Conservation (phyloP, 768 basidiomycete species). For the Panus rudis region DNA sequence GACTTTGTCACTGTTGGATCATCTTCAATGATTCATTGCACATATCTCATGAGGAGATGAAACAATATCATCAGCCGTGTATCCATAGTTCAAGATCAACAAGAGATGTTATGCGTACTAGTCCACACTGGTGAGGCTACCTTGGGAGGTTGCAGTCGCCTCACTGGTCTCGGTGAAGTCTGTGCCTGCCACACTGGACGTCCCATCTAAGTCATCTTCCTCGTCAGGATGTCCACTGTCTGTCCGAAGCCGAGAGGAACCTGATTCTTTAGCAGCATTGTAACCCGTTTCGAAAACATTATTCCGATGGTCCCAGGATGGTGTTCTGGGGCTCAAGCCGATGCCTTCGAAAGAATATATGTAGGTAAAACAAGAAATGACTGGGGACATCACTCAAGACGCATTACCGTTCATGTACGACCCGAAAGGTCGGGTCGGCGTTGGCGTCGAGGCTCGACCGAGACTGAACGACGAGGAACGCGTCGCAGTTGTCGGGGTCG, state of each 20-base stretch:
- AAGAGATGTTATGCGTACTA: constrained; percentile 10
- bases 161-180: constrained; percentile 31
- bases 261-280: constrained; percentile 1
- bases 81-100: too few species aligned
- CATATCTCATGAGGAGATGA: background rate
- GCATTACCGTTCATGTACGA: constrained; percentile 43
- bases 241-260: too few species aligned
- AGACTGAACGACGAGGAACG: constrained; percentile 8
- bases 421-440: constrained; percentile 28
- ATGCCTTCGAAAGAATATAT: constrained; percentile 14
- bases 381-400: constrained; percentile 35
- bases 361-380: constrained; percentile 22
- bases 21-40: too few species aligned
- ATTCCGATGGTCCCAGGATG: constrained; percentile 17
- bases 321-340: constrained; percentile 20
- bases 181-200: constrained; percentile 19
- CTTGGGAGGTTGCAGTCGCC: constrained; percentile 18
- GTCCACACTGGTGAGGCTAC: constrained; percentile 45
- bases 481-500: constrained; percentile 9
- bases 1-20: too few species aligned
- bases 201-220: constrained; percentile 29
- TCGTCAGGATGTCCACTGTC: constrained; percentile 1
- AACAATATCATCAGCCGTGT: background rate
- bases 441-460: constrained; percentile 24
- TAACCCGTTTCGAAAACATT: constrained; percentile 9